A percentile compares a stretch with the other conserved stretches of the same genome.
These are phyloP conservation scores for Aspergillus affinis DNA, from an alignment of 495 filamentous ascomycete species.

Conservation along the genomic window DNA sequence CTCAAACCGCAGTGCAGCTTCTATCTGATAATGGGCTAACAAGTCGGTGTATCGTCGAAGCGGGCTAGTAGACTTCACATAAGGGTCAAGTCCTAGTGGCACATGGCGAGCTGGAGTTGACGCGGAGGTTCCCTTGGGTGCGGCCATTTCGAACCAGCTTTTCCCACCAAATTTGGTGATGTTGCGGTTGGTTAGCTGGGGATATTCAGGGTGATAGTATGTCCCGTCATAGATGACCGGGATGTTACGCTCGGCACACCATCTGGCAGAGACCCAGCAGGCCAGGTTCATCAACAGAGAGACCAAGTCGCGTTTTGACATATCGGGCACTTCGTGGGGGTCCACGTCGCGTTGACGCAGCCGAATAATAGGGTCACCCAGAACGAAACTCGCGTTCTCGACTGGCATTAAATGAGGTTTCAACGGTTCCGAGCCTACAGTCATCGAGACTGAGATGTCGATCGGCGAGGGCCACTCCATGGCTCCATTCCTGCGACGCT, in stretches of 20 bases:
- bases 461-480: conserved; percentile 32
- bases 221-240: conserved; percentile 76
- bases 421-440: conserved; percentile 22
- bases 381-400: conserved; percentile 32
- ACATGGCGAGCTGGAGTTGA: conserved; percentile 53
- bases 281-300: conserved; percentile 75
- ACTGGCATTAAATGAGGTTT: conserved; percentile 32
- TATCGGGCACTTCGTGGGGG: conserved; percentile 41
- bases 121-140: conserved; percentile 53
- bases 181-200: conserved; percentile 38
- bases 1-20: conserved; percentile 75
- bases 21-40: conserved; percentile 89
- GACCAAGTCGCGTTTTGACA: conserved; percentile 47
- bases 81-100: conserved; percentile 64
- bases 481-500: conserved; percentile 40
- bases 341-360: conserved; percentile 29
- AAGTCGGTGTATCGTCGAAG: conserved; percentile 82
- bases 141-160: conserved; percentile 30
- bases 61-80: conserved; percentile 81
- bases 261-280: conserved; percentile 68
- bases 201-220: conserved; percentile 56
- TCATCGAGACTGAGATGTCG: conserved; percentile 34
- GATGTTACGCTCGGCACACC: conserved; percentile 72
- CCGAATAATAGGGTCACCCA: conserved; percentile 57
- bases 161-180: conserved; percentile 33